These are phyloP conservation scores for Globisporangium apiculatum DNA, from an alignment of 352 stramenopile species.

Conservation along the genomic window DNA sequence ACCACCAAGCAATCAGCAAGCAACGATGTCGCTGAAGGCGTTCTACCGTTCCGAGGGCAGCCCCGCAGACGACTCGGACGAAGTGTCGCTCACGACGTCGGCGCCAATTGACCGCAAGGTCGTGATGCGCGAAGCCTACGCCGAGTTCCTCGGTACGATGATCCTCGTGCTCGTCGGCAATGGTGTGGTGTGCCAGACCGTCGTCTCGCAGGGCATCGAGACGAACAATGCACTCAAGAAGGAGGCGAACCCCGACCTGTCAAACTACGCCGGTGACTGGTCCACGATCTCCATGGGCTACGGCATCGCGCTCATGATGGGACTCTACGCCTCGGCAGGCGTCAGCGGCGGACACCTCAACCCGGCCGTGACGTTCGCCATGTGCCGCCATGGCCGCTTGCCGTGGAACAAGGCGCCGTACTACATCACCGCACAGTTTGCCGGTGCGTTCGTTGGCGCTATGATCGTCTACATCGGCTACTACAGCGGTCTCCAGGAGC, in stretches of 20 bases:
- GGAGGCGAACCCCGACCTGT: constrained; percentile 31
- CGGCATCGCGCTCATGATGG: constrained; percentile 66
- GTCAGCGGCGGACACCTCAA: constrained; percentile 69
- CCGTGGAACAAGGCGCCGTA: constrained; percentile 59
- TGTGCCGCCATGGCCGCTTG: constrained; percentile 51
- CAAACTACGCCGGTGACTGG: constrained; percentile 60
- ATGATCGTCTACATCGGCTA: constrained; percentile 63
- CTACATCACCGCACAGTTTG: constrained; percentile 56
- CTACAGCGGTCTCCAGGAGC: constrained; percentile 42
- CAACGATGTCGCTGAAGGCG: not conserved
- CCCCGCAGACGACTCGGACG: constrained; percentile 24
- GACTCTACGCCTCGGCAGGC: constrained; percentile 54
- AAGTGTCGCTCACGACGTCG: constrained; percentile 43
- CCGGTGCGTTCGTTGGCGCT: constrained; percentile 55
- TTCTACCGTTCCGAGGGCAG: constrained; percentile 26
- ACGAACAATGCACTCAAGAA: constrained; percentile 41
- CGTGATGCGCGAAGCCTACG: constrained; percentile 22
- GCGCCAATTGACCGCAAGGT: constrained; percentile 26
- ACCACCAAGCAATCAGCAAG: no score
- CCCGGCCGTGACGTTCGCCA: constrained; percentile 56
- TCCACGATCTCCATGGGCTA: constrained; percentile 64
- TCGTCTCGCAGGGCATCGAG: constrained; percentile 57
- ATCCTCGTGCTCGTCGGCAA: constrained; percentile 55
- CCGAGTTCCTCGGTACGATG: constrained; percentile 53
- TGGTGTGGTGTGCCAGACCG: constrained; percentile 48